Conservation (phyloP, 2,329 filamentous ascomycete genomes). For the Neodidymelliopsis sp. region DNA sequence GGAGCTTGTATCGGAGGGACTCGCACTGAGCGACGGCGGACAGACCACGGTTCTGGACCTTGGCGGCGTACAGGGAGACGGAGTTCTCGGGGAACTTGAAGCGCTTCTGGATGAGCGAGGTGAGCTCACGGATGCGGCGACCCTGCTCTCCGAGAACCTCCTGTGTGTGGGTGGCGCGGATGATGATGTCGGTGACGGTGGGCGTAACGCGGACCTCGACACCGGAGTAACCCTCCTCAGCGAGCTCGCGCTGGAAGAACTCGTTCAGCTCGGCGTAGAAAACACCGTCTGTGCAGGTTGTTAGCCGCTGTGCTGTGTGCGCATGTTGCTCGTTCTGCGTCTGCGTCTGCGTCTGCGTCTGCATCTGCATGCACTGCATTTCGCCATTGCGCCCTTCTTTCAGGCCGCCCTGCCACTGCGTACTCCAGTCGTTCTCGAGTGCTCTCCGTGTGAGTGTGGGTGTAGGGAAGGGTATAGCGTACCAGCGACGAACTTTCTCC, state of each 20-base stretch:
- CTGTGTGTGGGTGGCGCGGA: slow-evolving; percentile 99
- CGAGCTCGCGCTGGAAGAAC: slow-evolving; percentile 99
- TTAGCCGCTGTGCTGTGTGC: slow-evolving; percentile 34
- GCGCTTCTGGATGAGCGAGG: slow-evolving; percentile 99
- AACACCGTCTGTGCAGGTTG: slow-evolving; percentile 76
- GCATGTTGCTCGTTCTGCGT: slow-evolving; percentile 22
- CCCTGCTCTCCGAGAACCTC: slow-evolving; percentile 99
- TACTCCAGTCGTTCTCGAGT: background rate
- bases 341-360: background rate
- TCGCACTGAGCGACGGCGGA: slow-evolving; percentile 99
- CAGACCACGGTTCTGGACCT: slow-evolving; percentile 99
- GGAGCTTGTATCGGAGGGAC: slow-evolving; percentile 99
- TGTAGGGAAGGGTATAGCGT: slow-evolving; percentile 40
- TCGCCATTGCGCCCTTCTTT: slow-evolving; percentile 14
- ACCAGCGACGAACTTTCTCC: slow-evolving; percentile 72
- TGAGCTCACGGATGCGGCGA: slow-evolving; percentile 99
- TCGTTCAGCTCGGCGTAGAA: slow-evolving; percentile 99
- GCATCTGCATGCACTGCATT: slow-evolving; percentile 8
- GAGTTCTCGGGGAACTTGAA: slow-evolving; percentile 99
- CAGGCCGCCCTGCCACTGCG: background rate
- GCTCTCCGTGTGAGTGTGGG: slow-evolving; percentile 13
- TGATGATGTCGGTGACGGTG: slow-evolving; percentile 99
- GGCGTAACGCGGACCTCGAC: slow-evolving; percentile 99
- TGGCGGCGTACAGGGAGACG: slow-evolving; percentile 99
- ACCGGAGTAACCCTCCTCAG: slow-evolving; percentile 99